Evolutionary conservation across 345 rosid species (phyloP).

Genomic region (Heritiera fomes): DNA sequence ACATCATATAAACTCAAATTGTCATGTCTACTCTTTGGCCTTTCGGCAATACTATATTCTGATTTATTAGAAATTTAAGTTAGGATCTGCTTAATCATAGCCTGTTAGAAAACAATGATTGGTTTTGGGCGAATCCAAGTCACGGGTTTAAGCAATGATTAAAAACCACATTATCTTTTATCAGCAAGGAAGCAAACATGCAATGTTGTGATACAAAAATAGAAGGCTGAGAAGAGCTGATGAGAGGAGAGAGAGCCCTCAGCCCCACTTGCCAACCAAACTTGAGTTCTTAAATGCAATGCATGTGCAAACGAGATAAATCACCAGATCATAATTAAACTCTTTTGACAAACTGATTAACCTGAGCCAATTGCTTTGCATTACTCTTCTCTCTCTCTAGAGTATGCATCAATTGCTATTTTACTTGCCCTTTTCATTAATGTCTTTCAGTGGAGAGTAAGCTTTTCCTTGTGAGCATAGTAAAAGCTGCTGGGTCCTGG

Average conservation of each 20-base stretch:
- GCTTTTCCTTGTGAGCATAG: conserved; percentile 35
- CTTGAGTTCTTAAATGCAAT: conserved; percentile 35
- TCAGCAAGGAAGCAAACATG: conserved; percentile 1
- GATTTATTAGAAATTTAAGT: too few relatives aligned
- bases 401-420: background rate
- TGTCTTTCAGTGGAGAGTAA: conserved; percentile 23
- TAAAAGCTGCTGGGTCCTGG: conserved; percentile 33
- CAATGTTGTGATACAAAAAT: conserved; percentile 6
- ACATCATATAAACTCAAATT: too few relatives aligned
- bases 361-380: conserved; percentile 19
- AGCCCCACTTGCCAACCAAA: conserved; percentile 20
- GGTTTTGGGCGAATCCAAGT: conserved; percentile 14
- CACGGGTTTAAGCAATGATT: too few relatives aligned
- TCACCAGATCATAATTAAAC: conserved; percentile 16
- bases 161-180: too few relatives aligned
- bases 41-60: too few relatives aligned
- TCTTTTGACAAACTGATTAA: background rate
- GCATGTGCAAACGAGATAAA: conserved; percentile 42
- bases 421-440: background rate
- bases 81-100: background rate
- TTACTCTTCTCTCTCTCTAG: background rate
- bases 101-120: background rate
- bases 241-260: conserved; percentile 20
- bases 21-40: too few relatives aligned
- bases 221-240: background rate